Conservation (phyloP, 331 rosid genomes). For the Erythrophleum ivorense region DNA sequence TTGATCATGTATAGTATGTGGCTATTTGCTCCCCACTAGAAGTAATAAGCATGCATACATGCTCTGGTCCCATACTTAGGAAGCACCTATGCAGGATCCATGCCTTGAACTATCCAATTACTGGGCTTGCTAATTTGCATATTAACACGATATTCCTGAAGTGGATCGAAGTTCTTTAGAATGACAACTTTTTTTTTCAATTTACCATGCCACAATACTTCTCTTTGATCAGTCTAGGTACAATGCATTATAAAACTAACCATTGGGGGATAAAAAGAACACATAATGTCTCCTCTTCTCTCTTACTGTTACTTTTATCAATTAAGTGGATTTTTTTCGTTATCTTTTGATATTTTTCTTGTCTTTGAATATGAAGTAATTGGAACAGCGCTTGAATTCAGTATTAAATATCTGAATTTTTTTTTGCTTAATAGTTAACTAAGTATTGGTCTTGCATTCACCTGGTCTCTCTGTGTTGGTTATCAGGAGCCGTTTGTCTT, state of each 20-base stretch:
- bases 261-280: background rate
- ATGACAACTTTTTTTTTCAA: background rate
- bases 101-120: background rate
- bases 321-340: background rate
- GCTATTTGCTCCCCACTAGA: background rate
- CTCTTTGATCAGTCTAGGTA: background rate
- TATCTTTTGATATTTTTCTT: background rate
- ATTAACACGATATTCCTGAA: background rate
- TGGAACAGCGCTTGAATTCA: background rate
- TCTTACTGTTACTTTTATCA: background rate
- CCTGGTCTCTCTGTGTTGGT: constrained; percentile 24
- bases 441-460: constrained; percentile 1
- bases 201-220: background rate
- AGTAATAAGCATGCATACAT: background rate
- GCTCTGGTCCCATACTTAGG: background rate
- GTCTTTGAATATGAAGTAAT: constrained; percentile 1
- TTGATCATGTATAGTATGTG: background rate
- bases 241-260: background rate
- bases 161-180: background rate
- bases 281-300: background rate
- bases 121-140: background rate
- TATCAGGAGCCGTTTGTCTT: constrained; percentile 89
- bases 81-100: background rate
- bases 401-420: background rate
- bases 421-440: constrained; percentile 11